These are phyloP conservation scores for Babesia sp. DNA, from an alignment of 169 alveolate genomes.

Conservation along the genomic window DNA sequence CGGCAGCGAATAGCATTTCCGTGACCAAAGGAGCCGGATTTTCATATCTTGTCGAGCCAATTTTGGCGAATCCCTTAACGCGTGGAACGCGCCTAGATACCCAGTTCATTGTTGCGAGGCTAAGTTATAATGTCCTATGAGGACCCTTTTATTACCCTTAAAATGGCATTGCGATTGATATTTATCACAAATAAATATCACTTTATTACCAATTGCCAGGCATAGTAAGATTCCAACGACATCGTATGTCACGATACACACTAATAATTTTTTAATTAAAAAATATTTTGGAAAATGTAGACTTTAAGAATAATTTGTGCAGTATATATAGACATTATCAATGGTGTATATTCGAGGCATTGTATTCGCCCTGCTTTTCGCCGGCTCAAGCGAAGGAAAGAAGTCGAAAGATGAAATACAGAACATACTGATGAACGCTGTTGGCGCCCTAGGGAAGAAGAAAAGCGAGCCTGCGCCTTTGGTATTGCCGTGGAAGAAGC, in stretches of 20 bases:
- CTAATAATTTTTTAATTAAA: background rate
- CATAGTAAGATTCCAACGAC: background rate
- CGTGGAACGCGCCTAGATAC: constrained; percentile 4
- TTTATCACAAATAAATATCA: background rate
- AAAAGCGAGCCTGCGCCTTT: constrained; percentile 26
- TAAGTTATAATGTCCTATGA: background rate
- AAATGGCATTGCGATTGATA: background rate
- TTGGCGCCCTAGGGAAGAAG: background rate
- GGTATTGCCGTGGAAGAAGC: constrained; percentile 56
- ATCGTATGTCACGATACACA: constrained; percentile 4
- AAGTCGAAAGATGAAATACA: constrained; percentile 38
- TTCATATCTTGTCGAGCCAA: background rate
- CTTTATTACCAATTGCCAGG: too few relatives aligned
- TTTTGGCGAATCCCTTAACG: background rate
- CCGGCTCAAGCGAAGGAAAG: constrained; percentile 6
- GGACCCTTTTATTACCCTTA: background rate
- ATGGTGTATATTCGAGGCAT: background rate
- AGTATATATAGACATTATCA: background rate
- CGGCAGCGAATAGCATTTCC: constrained; percentile 20
- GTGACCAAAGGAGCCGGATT: background rate
- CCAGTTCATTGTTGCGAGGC: constrained; percentile 11
- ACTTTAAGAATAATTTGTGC: background rate
- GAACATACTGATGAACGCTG: constrained; percentile 30
- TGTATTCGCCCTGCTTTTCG: background rate
- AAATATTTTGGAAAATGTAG: too few relatives aligned